Evolutionary conservation across 1,139 yeast genomes (phyloP).

Genomic region (Meyerozyma guilliermondii): DNA sequence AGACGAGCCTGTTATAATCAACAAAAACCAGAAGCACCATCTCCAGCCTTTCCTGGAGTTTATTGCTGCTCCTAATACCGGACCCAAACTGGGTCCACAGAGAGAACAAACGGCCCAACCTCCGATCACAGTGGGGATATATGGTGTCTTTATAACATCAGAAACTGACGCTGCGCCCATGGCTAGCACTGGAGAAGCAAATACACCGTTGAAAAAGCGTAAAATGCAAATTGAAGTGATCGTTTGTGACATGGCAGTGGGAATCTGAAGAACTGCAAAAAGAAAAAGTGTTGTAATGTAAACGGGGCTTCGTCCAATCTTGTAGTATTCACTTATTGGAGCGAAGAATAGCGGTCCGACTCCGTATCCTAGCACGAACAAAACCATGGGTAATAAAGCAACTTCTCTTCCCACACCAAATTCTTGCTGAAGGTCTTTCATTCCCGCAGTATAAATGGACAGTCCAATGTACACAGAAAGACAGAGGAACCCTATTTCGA

Average conservation of each 20-base stretch:
- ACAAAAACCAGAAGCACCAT: slow-evolving; percentile 39
- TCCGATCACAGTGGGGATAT: slow-evolving; percentile 29
- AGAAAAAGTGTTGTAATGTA: slow-evolving; percentile 25
- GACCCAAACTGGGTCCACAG: slow-evolving; percentile 35
- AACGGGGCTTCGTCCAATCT: slow-evolving; percentile 48
- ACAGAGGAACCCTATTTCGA: slow-evolving; percentile 3
- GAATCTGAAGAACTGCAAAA: slow-evolving; percentile 29
- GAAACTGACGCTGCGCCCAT: slow-evolving; percentile 35
- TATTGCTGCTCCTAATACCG: slow-evolving; percentile 30
- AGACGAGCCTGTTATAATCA: slow-evolving; percentile 24
- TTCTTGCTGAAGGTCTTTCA: slow-evolving; percentile 4
- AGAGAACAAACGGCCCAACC: slow-evolving; percentile 33
- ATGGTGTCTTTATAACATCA: slow-evolving; percentile 22
- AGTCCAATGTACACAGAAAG: slow-evolving; percentile 6
- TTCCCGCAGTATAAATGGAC: slow-evolving; percentile 8
- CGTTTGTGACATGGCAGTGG: slow-evolving; percentile 25
- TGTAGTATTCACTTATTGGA: slow-evolving; percentile 8
- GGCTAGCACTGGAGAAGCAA: slow-evolving; percentile 31
- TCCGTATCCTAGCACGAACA: slow-evolving; percentile 8
- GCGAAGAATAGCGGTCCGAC: slow-evolving; percentile 7
- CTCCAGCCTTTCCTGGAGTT: slow-evolving; percentile 27
- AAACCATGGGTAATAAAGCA: slow-evolving; percentile 5
- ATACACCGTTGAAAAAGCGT: slow-evolving; percentile 30
- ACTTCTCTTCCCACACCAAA: slow-evolving; percentile 2
- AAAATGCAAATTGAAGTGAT: slow-evolving; percentile 28